These are phyloP conservation scores for Thraustochytrium aureum DNA, from an alignment of 352 stramenopile genomes.

Conservation along the genomic window DNA sequence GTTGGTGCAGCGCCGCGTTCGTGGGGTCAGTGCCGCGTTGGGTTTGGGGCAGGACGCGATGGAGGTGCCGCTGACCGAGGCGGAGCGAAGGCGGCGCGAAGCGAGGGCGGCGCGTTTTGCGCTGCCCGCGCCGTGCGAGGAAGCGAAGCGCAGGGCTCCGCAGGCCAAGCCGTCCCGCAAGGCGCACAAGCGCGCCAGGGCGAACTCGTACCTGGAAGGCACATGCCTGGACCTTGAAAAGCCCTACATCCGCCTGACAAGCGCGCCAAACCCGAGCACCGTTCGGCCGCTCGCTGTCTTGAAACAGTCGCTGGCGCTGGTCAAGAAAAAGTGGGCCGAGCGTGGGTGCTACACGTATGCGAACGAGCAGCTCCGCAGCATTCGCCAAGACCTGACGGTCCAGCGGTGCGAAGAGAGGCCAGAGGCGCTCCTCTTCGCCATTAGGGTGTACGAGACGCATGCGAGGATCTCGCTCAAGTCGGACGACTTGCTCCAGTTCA, in stretches of 20 bases:
- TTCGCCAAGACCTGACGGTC: slow-evolving; percentile 86
- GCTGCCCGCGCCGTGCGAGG: no score
- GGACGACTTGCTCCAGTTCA: slow-evolving; percentile 91
- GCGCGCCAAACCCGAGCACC: slow-evolving; percentile 74
- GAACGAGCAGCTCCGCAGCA: slow-evolving; percentile 91
- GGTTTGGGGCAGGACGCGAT: no score
- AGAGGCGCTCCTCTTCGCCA: slow-evolving; percentile 77
- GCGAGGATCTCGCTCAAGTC: slow-evolving; percentile 78
- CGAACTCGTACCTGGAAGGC: no score
- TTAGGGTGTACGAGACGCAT: slow-evolving; percentile 86
- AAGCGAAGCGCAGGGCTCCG: no score
- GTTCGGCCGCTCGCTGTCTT: slow-evolving; percentile 76
- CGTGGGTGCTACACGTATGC: slow-evolving; percentile 84
- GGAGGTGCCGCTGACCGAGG: no score
- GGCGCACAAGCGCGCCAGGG: no score
- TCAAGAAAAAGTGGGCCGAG: slow-evolving; percentile 75
- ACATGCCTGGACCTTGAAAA: slow-evolving; percentile 67
- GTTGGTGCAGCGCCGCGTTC: no score
- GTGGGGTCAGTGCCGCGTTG: no score
- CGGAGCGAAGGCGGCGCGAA: no score
- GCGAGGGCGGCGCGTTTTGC: no score
- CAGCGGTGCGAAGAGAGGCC: slow-evolving; percentile 69
- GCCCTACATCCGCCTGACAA: slow-evolving; percentile 83
- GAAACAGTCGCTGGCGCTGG: slow-evolving; percentile 70
- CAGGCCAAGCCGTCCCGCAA: no score